Conservation (phyloP, 495 filamentous ascomycete species). For the Daldinia bambusicola region DNA sequence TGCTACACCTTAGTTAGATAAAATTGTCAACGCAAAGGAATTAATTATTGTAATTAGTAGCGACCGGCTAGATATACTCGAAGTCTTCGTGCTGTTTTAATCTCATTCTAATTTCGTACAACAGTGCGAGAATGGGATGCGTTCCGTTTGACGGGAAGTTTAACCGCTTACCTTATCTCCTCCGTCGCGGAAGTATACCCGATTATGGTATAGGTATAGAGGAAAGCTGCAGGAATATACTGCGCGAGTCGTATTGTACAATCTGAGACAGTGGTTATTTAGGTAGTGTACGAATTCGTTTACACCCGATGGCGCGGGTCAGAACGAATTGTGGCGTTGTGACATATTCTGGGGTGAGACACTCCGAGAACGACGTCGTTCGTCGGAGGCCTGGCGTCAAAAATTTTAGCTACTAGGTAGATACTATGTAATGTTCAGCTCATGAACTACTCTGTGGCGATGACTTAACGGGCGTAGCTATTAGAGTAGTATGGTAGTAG, state of each 20-base stretch:
- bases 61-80: not conserved
- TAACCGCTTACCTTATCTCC: not conserved
- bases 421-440: slow-evolving; percentile 15
- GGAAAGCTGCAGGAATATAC: not conserved
- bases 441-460: not conserved
- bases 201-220: slow-evolving; percentile 3
- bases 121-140: not conserved
- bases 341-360: slow-evolving; percentile 28
- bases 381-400: slow-evolving; percentile 20
- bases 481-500: no score
- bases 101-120: not conserved
- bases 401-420: slow-evolving; percentile 1
- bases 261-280: not conserved
- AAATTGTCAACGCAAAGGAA: not conserved
- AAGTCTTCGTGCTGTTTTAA: not conserved
- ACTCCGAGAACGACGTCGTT: slow-evolving; percentile 18
- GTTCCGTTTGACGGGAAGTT: not conserved
- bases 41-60: not conserved
- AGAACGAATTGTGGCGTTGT: slow-evolving; percentile 10
- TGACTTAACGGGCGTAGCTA: not conserved
- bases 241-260: slow-evolving; percentile 2
- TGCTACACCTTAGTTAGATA: not conserved
- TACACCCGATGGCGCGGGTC: not conserved
- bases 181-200: slow-evolving; percentile 9
- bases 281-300: slow-evolving; percentile 1